These are phyloP conservation scores for Thalassia testudinum DNA, from an alignment of 116 monocot genomes.

Conservation along the genomic window DNA sequence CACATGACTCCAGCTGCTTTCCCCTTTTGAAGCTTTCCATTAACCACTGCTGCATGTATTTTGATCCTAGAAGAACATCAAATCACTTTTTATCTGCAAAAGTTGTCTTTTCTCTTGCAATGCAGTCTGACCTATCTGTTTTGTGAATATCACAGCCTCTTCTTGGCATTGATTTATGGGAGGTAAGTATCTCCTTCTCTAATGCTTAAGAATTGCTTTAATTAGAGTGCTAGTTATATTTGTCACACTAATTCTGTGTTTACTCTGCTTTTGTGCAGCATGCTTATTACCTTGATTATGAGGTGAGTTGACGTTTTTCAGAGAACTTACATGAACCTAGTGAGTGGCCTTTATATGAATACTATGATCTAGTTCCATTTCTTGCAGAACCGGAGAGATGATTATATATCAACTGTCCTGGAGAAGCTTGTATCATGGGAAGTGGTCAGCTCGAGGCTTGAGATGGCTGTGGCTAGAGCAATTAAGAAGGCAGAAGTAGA, in stretches of 20 bases:
- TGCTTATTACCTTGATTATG: conserved; percentile 90
- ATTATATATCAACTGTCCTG: conserved; percentile 53
- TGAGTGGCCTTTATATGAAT: no score
- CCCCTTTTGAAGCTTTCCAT: no score
- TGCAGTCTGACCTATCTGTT: background rate
- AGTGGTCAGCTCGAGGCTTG: conserved; percentile 43
- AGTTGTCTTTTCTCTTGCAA: background rate
- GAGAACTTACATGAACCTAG: no score
- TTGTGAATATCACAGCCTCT: conserved; percentile 54
- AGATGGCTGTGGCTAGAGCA: conserved; percentile 28
- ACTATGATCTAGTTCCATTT: background rate
- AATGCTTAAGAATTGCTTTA: background rate
- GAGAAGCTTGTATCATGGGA: conserved; percentile 93
- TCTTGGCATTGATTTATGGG: conserved; percentile 85
- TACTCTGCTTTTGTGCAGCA: conserved; percentile 29
- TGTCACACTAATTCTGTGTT: background rate
- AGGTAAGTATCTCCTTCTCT: conserved; percentile 28
- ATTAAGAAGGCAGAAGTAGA: conserved; percentile 31
- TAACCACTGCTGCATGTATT: no score
- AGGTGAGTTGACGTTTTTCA: conserved; percentile 20
- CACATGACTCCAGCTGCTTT: no score
- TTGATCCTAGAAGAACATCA: no score
- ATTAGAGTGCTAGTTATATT: background rate
- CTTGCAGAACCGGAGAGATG: conserved; percentile 44
- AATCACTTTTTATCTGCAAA: no score